Evolutionary conservation across 208 protist genomes (phyloP).

Genomic region (Acanthamoeba culbertsoni): DNA sequence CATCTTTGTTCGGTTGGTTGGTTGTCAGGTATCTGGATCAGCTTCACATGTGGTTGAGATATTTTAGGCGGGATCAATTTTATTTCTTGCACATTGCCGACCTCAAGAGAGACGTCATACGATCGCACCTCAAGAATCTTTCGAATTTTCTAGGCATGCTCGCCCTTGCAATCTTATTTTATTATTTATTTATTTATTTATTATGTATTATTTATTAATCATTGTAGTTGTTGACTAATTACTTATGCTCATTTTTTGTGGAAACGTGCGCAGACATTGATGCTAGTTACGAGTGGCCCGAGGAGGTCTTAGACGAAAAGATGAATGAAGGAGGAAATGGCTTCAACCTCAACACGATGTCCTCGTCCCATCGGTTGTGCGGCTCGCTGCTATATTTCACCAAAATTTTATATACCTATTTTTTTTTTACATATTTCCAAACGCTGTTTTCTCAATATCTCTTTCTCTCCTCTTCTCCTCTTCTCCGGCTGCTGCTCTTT

Average conservation of each 20-base stretch:
- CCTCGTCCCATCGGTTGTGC: constrained; percentile 30
- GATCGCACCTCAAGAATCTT: neutral
- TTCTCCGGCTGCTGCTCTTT: neutral
- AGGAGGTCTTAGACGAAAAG: constrained; percentile 11
- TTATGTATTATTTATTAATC: neutral
- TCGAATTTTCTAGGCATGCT: neutral
- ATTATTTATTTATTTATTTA: neutral
- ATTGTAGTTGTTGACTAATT: neutral
- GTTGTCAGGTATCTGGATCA: constrained; percentile 26
- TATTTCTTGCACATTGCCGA: constrained; percentile 43
- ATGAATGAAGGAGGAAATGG: constrained; percentile 36
- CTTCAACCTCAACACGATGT: constrained; percentile 32
- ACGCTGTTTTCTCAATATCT: neutral
- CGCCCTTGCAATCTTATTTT: neutral
- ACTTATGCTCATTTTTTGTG: neutral
- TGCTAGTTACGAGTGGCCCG: neutral
- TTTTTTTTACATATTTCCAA: neutral
- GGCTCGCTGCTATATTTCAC: neutral
- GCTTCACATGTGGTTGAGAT: constrained; percentile 20
- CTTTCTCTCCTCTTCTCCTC: neutral
- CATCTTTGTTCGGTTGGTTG: neutral
- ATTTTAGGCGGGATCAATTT: constrained; percentile 2
- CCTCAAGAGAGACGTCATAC: neutral
- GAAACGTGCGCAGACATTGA: neutral
- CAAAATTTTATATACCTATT: neutral